These are phyloP conservation scores for Helianthus annuus DNA, from an alignment of 129 eudicot species.

Conservation along the genomic window DNA sequence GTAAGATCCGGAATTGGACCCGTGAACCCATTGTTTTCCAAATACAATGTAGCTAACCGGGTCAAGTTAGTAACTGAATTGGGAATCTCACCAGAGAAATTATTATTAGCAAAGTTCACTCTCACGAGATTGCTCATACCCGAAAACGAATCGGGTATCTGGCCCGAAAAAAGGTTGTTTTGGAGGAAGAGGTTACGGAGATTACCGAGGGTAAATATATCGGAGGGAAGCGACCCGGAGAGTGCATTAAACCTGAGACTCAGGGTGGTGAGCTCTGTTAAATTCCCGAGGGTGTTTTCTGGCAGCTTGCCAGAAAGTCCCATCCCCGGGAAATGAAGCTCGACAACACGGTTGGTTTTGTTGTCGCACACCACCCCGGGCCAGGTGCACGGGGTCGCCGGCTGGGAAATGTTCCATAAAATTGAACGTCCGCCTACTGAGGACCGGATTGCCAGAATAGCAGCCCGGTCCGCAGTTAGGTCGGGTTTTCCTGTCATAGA, in stretches of 20 bases:
- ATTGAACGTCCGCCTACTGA: slow-evolving; percentile 68
- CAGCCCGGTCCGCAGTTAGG: slow-evolving; percentile 51
- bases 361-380: slow-evolving; percentile 60
- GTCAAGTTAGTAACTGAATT: slow-evolving; percentile 43
- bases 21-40: slow-evolving; percentile 50
- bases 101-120: slow-evolving; percentile 53
- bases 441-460: slow-evolving; percentile 62
- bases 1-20: slow-evolving; percentile 69
- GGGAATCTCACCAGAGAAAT: slow-evolving; percentile 61
- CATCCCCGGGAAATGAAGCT: slow-evolving; percentile 76
- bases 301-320: slow-evolving; percentile 75
- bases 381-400: slow-evolving; percentile 68
- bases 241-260: slow-evolving; percentile 77
- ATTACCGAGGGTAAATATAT: slow-evolving; percentile 37
- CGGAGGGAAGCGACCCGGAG: slow-evolving; percentile 53
- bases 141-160: slow-evolving; percentile 52
- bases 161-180: slow-evolving; percentile 56
- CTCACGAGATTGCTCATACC: slow-evolving; percentile 51
- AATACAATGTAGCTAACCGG: slow-evolving; percentile 66
- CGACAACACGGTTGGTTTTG: slow-evolving; percentile 52
- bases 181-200: slow-evolving; percentile 72
- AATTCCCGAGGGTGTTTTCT: slow-evolving; percentile 44
- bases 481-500: slow-evolving; percentile 40
- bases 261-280: slow-evolving; percentile 55
- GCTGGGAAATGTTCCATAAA: slow-evolving; percentile 66